phyloP scores from a whole-genome alignment of 169 alveolate species.

The Plasmodium cynomolgi region DNA sequence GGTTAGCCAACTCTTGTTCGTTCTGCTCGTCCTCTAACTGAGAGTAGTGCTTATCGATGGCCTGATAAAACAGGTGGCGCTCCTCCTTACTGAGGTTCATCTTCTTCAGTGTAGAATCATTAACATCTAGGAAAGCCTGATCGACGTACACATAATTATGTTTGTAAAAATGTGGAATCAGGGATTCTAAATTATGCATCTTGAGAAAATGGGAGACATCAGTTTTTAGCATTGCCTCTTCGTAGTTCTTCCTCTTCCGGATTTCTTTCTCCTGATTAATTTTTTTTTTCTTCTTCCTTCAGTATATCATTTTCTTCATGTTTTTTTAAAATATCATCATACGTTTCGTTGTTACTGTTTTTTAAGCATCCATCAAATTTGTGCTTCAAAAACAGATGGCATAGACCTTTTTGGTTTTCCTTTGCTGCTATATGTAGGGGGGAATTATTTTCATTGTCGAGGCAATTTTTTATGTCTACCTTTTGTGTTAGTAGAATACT shows the following conservation, averaged over 20 bases:
- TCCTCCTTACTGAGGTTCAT: conserved; percentile 57
- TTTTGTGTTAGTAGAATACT: conserved; percentile 54
- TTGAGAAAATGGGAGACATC: conserved; percentile 71
- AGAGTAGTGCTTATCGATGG: conserved; percentile 20
- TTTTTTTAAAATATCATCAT: conserved; percentile 69
- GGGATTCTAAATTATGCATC: conserved; percentile 29
- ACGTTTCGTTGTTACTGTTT: conserved; percentile 70
- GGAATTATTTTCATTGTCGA: conserved; percentile 56
- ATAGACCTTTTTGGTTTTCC: conserved; percentile 44
- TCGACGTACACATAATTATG: conserved; percentile 69
- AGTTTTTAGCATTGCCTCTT: conserved; percentile 65
- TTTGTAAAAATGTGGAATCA: conserved; percentile 45
- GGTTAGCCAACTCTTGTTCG: conserved; percentile 28
- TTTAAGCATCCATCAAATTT: conserved; percentile 52
- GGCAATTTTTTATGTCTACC: conserved; percentile 56
- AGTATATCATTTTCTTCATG: conserved; percentile 38
- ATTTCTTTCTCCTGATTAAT: conserved; percentile 68
- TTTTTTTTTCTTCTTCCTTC: conserved; percentile 67
- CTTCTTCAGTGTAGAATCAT: conserved; percentile 42
- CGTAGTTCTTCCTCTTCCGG: conserved; percentile 50
- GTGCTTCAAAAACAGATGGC: conserved; percentile 51
- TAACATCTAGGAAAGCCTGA: conserved; percentile 31
- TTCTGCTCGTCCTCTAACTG: conserved; percentile 28
- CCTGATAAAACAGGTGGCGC: conserved; percentile 16
- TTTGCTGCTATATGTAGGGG: conserved; percentile 76